Evolutionary conservation across 768 basidiomycete species (phyloP), one percentile per base, ranked within the genome.

Genomic region (Mycena venus): DNA sequence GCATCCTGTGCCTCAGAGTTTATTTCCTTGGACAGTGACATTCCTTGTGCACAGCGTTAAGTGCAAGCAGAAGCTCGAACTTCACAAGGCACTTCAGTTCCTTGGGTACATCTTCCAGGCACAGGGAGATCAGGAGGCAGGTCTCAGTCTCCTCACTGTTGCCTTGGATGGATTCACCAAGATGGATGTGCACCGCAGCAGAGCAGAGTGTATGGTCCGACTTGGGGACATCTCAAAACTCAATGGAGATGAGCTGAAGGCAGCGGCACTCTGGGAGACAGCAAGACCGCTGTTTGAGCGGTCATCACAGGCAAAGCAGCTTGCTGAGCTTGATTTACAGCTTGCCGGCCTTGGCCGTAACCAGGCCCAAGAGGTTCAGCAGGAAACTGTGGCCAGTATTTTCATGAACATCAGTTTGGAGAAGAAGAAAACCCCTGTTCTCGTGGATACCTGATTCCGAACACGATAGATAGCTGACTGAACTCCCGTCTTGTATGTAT

Each of bases 221-320:
- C 62, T 64, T 21, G 62, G 62, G 10, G 44, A 44, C 40, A 44
- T 64, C 4, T 32, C 5, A 10, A 17, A 21, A 7, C 15, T 17
- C 8, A 12, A 19, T 21, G 62, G 62, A 31, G 44, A 64, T 23
- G 9, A 1, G 21, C 9, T 14, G 7, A 27, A n/a, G 12, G 62
- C 62, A 31, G 62, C 21, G 6, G 31, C 49, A 14, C 29, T 32
- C 19, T 64, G 62, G 62, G 21, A 29, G 31, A 31, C 29, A 10
- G 42, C 62, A 21, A 32, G 62, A 27, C 62, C 62, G 32, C 62
- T 64, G 14, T 64, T 63, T 63, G 40, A 63, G 19, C 61, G 61
- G 2, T 63, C 38, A 9, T 47, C 29, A 29, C 61, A 63, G 61
- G 29, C 19, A 21, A 29, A 40, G 15, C 38, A 31, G 10, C 19